Percentiles rank a stretch among this genome's conserved stretches.
These are phyloP conservation scores for Dactylellina sp. DNA, from an alignment of 2,329 filamentous ascomycete genomes.

Conservation along the genomic window DNA sequence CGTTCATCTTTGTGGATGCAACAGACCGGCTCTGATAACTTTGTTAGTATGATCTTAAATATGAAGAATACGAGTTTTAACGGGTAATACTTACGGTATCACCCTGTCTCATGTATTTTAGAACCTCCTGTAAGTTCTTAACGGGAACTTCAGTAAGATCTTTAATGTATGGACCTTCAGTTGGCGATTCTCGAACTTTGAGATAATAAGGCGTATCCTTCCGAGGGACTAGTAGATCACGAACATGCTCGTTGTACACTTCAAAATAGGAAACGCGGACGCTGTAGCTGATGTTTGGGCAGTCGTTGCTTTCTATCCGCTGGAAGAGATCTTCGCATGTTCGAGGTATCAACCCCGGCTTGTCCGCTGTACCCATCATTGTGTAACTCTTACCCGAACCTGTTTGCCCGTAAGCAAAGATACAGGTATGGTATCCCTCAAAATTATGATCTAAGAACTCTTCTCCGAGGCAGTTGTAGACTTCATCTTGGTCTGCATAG, in stretches of 20 bases:
- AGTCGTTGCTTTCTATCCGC: slow-evolving; percentile 85
- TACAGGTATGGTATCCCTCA: slow-evolving; percentile 98
- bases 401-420: slow-evolving; percentile 98
- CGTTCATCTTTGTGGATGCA: slow-evolving; percentile 99
- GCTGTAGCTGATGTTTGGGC: slow-evolving; percentile 93
- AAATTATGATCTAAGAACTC: slow-evolving; percentile 99
- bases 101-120: slow-evolving; percentile 89
- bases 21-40: slow-evolving; percentile 76
- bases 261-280: slow-evolving; percentile 99
- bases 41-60: slow-evolving; percentile 43
- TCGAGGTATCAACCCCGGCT: slow-evolving; percentile 90
- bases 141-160: slow-evolving; percentile 94
- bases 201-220: slow-evolving; percentile 88
- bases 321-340: slow-evolving; percentile 97
- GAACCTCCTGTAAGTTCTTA: slow-evolving; percentile 84
- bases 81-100: slow-evolving; percentile 69
- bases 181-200: slow-evolving; percentile 95
- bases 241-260: slow-evolving; percentile 99
- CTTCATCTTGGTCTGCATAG: slow-evolving; percentile 91
- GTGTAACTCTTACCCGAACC: slow-evolving; percentile 98
- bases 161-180: slow-evolving; percentile 95
- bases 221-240: slow-evolving; percentile 86
- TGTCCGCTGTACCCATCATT: slow-evolving; percentile 89
- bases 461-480: slow-evolving; percentile 93
- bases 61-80: not conserved